Conservation (phyloP, 1,284 basidiomycete genomes). For the Cutaneotrichosporon spelunceum region DNA sequence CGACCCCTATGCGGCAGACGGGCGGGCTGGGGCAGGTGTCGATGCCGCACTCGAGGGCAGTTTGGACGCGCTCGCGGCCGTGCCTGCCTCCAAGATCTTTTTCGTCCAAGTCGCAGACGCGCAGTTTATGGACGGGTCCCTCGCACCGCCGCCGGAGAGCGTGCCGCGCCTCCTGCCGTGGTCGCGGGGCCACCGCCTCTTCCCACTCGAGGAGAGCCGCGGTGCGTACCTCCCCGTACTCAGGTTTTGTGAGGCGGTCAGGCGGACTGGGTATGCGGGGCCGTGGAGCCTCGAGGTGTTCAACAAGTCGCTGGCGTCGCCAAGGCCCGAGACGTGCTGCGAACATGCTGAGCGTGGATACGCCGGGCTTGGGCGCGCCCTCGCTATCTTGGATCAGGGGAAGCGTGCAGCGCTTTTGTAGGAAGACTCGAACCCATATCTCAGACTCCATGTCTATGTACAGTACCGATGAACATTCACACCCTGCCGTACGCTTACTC, state of each 20-base stretch:
- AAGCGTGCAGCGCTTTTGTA: not conserved
- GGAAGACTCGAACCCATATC: not conserved
- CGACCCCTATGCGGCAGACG: not conserved
- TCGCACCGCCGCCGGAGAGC: not conserved
- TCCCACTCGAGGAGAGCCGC: conserved; percentile 6
- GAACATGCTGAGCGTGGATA: conserved; percentile 1
- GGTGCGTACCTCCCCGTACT: conserved; percentile 14
- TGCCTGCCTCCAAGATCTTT: conserved; percentile 8
- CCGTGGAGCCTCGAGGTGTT: conserved; percentile 15
- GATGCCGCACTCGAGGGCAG: not conserved
- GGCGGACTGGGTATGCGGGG: conserved; percentile 4
- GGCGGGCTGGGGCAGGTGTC: not conserved
- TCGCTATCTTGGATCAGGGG: not conserved
- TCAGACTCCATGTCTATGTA: not conserved
- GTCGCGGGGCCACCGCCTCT: conserved; percentile 5
- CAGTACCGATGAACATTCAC: too few species aligned
- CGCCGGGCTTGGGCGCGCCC: not conserved
- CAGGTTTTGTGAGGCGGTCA: conserved; percentile 5
- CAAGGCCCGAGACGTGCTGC: not conserved
- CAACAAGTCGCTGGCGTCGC: conserved; percentile 7
- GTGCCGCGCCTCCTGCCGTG: conserved; percentile 6
- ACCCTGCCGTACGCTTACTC: too few species aligned
- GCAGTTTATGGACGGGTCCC: conserved; percentile 1
- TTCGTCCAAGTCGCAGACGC: conserved; percentile 13
- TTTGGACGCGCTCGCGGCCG: conserved; percentile 1